Base-by-base conservation (phyloP, 108 stramenopile genomes). In the Cylindrotheca closterium region DNA sequence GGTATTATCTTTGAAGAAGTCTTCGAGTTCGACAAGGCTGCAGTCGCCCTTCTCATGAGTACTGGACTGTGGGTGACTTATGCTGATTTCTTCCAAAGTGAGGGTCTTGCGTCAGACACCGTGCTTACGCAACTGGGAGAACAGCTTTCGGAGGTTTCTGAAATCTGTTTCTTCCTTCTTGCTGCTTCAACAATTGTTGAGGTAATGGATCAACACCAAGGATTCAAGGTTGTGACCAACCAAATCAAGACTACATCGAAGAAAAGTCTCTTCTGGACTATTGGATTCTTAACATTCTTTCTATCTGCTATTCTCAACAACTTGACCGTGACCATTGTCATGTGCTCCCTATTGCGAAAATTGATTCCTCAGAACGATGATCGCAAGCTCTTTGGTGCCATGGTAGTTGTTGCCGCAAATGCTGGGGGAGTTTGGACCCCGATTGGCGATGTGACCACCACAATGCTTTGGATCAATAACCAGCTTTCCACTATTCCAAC, bases 351-450 rank as follows among this genome's bases (percentile, higher is more conserved):
- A 22, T 60, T 94, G 59, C 71, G 86, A 51, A 96, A 96, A 67
- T 78, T 96, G 30, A 78, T 96, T 10, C 93, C 96, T 3, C 72
- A 83, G 19, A 86, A 87, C 18, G 81, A 84, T 23, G 96, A 92
- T 56, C 67, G 96, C 4, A 76, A 82, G 33, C 81, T 96, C 25
- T 96, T 96, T 67, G 96, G 96, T 48, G 96, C 93, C 8, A 92
- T 96, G 93, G 93, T 96, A 21, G 96, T 95, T 23, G 92, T 96
- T 29, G 96, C 96, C 37, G 93, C 96, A 25, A 96, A 96, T 70
- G 96, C 96, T 47, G 96, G 96, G 29, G 96, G 96, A 42, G 96
- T 94, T 19, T 96, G 96, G 96, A 96, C 96, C 5, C 96, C 96
- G 3, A 96, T 96, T 60, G 96, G 96, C 51, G 96, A 96, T 71